Evolutionary conservation across 768 basidiomycete species (phyloP), one percentile per base, ranked within the genome.

Genomic region (Boletus patriciae): DNA sequence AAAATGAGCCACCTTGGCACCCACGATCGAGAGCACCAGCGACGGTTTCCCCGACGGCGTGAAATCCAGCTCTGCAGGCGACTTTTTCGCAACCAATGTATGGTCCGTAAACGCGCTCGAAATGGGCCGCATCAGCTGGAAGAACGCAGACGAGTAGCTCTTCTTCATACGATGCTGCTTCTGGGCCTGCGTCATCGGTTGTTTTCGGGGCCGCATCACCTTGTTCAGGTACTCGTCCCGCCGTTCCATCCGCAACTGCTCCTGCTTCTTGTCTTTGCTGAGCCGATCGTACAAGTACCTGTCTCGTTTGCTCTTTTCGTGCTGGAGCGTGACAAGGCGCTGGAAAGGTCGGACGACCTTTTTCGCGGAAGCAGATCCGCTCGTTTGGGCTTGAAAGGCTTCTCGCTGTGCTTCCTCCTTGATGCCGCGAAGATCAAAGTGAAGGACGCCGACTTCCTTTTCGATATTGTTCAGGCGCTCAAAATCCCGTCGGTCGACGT

Each of bases 131-230:
- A 92, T 92, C 74, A 92, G 79, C 63, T 85, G 87, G 73, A 92
- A 80, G 71, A 93, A 88, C 6, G 88, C 87, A 1, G 86, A 77
- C 19, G 82, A 92, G 78, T 92, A 88, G 76, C 89, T 92, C 74
- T 91, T 90, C 80, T 92, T 92, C 72, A 87, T 84, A n/a, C 89
- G 80, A 59, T 90, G 88, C 54, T 87, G 86, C 71, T 91, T 90
- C 66, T 83, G 83, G n/a, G 73, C 76, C 5, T 78, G 69, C 0
- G 77, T 70, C 55, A 79, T 76, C 54, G 81, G 83, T 45, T 84
- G 83, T 45, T 84, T 80, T 37, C 77, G 75, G 6, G 73, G 70
- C 42, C 79, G 73, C 87, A 92, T 90, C 3, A 88, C 88, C 65
- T 81, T 83, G 66, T 82, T 87, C 38, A 92, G 76, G 51, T 87